Percentiles rank a stretch among this genome's conserved stretches.
Evolutionary conservation across 164 flowering plant genomes (phyloP).

Genomic region (Vitis rupestris): DNA sequence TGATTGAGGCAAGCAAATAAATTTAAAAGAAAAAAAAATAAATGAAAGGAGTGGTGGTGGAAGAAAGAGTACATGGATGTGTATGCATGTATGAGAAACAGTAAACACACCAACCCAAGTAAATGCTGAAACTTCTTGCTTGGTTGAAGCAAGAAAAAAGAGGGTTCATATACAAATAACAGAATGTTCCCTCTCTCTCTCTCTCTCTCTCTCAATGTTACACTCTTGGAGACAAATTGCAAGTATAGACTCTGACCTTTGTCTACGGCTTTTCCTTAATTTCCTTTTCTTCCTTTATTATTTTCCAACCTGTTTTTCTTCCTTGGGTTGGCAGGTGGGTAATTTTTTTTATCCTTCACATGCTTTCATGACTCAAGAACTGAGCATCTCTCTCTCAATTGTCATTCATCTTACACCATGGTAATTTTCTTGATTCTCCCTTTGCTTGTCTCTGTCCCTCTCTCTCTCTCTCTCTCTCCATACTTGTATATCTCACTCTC

Average conservation of each 20-base stretch:
- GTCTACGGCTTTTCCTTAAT: not conserved
- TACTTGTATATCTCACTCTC: not conserved
- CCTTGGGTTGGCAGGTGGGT: conserved; percentile 5
- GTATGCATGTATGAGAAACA: not conserved
- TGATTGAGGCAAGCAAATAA: too few relatives aligned
- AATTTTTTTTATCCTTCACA: conserved; percentile 14
- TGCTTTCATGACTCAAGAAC: not conserved
- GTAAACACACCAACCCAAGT: conserved; percentile 18
- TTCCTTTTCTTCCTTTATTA: not conserved
- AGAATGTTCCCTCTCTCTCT: conserved; percentile 13
- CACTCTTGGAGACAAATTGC: conserved; percentile 13
- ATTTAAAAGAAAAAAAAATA: too few relatives aligned
- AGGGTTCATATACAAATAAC: not conserved
- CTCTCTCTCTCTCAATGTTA: conserved; percentile 9
- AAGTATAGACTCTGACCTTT: conserved; percentile 17
- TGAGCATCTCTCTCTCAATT: not conserved
- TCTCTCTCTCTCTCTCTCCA: not conserved
- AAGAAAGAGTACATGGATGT: not conserved
- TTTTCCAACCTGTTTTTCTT: not conserved
- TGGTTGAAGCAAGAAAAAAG: not conserved
- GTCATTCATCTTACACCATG: too few relatives aligned
- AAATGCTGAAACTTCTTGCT: conserved; percentile 10
- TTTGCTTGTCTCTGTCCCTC: not conserved
- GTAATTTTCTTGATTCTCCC: not conserved
- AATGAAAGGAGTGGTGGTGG: too few relatives aligned